These are phyloP conservation scores for Mycena polygramma DNA, from an alignment of 768 basidiomycete species.

Conservation along the genomic window DNA sequence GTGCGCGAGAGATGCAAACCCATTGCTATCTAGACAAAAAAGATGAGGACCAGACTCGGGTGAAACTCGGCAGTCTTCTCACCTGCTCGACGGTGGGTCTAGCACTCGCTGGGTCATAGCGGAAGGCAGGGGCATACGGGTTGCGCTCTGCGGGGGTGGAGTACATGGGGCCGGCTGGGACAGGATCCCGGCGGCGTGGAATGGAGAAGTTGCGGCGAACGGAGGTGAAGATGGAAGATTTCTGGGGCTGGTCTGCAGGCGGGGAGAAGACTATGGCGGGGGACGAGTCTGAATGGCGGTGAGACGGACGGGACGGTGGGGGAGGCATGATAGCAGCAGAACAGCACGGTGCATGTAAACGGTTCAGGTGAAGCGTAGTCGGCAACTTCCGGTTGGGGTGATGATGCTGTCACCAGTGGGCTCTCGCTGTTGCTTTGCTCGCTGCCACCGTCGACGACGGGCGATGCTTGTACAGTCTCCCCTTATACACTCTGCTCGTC, in stretches of 20 bases:
- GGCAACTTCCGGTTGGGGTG: neutral
- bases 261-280: constrained; percentile 11
- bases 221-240: constrained; percentile 24
- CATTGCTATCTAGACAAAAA: constrained; percentile 29
- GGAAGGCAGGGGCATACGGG: constrained; percentile 19
- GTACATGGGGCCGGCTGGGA: constrained; percentile 19
- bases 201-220: constrained; percentile 35
- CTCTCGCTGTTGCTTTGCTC: too few relatives aligned
- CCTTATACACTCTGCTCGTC: neutral
- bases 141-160: constrained; percentile 23
- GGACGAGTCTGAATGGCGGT: constrained; percentile 8
- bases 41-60: too few relatives aligned
- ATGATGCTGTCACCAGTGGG: too few relatives aligned
- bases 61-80: neutral
- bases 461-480: too few relatives aligned
- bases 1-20: constrained; percentile 36
- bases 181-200: constrained; percentile 25
- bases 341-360: neutral
- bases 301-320: constrained; percentile 2
- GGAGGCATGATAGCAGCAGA: neutral
- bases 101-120: constrained; percentile 18
- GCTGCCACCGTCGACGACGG: too few relatives aligned
- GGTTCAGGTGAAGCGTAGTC: neutral
- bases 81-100: constrained; percentile 37
- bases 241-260: neutral